Evolutionary conservation across 1,139 yeast species (phyloP).

Genomic region (Saccharomyces hybrid): DNA sequence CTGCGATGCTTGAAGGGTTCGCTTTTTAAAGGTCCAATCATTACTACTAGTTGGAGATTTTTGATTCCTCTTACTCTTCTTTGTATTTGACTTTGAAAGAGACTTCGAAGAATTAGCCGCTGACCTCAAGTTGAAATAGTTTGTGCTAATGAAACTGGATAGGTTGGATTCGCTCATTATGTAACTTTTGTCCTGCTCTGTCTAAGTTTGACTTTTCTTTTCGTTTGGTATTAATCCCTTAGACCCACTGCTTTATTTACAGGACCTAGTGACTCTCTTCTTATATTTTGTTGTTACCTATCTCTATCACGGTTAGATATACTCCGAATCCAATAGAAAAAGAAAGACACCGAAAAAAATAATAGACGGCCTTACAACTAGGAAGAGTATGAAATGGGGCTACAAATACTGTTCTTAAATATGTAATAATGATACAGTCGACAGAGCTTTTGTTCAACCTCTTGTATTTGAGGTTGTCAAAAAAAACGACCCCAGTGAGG

Average conservation of each 20-base stretch:
- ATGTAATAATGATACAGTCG: not conserved
- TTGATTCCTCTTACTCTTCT: not conserved
- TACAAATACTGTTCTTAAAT: not conserved
- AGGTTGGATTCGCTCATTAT: slow-evolving; percentile 2
- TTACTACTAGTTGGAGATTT: not conserved
- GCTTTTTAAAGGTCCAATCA: not conserved
- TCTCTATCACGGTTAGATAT: not conserved
- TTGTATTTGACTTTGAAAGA: not conserved
- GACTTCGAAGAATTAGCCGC: slow-evolving; percentile 3
- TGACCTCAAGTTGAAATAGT: slow-evolving; percentile 4
- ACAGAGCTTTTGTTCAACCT: not conserved
- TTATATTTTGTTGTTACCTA: not conserved
- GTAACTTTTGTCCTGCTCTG: too few relatives aligned
- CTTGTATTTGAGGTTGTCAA: not conserved
- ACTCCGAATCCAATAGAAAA: not conserved
- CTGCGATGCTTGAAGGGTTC: not conserved
- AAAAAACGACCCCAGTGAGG: slow-evolving; percentile 24
- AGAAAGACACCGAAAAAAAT: not conserved
- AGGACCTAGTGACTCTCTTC: too few relatives aligned
- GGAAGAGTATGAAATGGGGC: not conserved
- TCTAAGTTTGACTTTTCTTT: too few relatives aligned
- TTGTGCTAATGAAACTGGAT: slow-evolving; percentile 7
- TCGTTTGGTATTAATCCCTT: not conserved
- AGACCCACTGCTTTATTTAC: too few relatives aligned
- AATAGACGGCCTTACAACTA: not conserved